phyloP scores from a whole-genome alignment of 2,329 filamentous ascomycete genomes.

The Colletotrichum somersetense region DNA sequence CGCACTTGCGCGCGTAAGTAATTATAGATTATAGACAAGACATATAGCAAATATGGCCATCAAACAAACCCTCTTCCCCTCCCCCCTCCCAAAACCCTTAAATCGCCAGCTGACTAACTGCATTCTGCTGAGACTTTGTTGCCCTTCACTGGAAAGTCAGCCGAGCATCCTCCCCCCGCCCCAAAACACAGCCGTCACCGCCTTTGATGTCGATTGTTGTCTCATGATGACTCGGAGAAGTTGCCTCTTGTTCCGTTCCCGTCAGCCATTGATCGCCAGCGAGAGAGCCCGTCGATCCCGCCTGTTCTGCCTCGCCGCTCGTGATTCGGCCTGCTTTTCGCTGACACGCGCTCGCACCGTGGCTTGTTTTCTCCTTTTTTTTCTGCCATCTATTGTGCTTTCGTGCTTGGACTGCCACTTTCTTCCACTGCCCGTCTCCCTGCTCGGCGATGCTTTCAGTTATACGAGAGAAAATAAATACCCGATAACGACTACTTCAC shows the following conservation, averaged over 20 bases:
- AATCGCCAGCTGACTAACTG: not conserved
- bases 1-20: too few species aligned
- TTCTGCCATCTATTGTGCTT: not conserved
- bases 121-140: not conserved
- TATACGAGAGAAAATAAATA: not conserved
- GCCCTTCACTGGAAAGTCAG: not conserved
- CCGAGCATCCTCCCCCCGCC: not conserved
- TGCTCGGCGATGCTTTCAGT: not conserved
- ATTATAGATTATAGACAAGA: not conserved
- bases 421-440: not conserved
- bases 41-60: not conserved
- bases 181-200: not conserved
- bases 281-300: too few species aligned
- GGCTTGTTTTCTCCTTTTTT: constrained; percentile 2
- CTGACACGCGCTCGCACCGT: not conserved
- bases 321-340: too few species aligned
- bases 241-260: not conserved
- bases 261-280: not conserved
- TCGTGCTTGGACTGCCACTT: constrained; percentile 20
- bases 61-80: not conserved
- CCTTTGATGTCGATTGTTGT: not conserved
- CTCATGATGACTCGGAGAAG: not conserved
- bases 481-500: not conserved
- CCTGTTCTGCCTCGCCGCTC: too few species aligned
- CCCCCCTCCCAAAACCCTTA: not conserved